These are phyloP conservation scores for Deinandra increscens DNA, from an alignment of 129 eudicot genomes.

Conservation along the genomic window DNA sequence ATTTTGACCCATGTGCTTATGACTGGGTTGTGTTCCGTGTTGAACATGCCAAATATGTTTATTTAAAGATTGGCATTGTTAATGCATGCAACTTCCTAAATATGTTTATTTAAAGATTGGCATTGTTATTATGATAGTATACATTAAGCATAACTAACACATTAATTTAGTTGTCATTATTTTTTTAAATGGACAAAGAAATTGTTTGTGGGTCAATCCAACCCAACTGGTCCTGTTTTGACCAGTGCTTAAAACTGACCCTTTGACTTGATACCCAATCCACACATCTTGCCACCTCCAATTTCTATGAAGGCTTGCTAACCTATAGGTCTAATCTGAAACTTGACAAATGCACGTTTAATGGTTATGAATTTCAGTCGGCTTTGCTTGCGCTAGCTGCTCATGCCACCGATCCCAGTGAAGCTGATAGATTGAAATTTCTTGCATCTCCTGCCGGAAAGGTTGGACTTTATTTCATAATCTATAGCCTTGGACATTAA, in stretches of 20 bases:
- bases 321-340: not conserved
- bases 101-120: not conserved
- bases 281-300: not conserved
- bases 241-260: not conserved
- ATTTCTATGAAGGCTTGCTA: not conserved
- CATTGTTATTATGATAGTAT: not conserved
- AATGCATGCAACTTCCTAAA: not conserved
- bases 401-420: slow-evolving; percentile 82
- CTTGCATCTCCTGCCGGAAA: slow-evolving; percentile 99
- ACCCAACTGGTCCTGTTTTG: not conserved
- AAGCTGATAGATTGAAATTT: slow-evolving; percentile 79
- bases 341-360: slow-evolving; percentile 4
- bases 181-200: not conserved
- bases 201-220: not conserved
- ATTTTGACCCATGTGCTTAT: not conserved
- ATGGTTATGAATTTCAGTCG: slow-evolving; percentile 46
- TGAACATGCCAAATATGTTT: not conserved
- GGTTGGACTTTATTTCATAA: slow-evolving; percentile 37
- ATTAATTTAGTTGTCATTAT: not conserved
- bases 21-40: not conserved
- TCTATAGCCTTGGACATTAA: not conserved
- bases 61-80: not conserved
- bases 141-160: not conserved
- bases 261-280: not conserved
- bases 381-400: slow-evolving; percentile 89